Evolutionary conservation across 2,329 filamentous ascomycete genomes (phyloP).

Genomic region (Ambrosiella cleistominuta): DNA sequence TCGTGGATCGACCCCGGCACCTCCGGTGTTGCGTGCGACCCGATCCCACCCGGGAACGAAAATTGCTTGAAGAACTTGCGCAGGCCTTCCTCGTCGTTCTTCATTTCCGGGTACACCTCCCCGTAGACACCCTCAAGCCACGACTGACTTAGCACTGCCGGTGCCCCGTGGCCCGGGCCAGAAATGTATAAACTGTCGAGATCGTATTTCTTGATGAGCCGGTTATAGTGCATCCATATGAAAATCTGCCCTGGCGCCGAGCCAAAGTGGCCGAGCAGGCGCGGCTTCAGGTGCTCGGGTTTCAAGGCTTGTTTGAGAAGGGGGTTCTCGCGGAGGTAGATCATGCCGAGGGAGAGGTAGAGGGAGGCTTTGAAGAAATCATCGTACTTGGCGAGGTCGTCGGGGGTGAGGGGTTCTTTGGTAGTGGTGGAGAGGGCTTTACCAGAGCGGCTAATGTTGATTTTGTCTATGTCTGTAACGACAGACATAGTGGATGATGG

Average conservation of each 20-base stretch:
- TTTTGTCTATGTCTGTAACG: constrained; percentile 18
- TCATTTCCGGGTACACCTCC: constrained; percentile 60
- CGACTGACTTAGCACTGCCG: constrained; percentile 56
- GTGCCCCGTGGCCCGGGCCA: constrained; percentile 62
- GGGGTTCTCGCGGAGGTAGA: constrained; percentile 59
- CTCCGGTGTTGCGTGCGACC: constrained; percentile 62
- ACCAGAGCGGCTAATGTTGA: constrained; percentile 42
- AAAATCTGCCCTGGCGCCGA: constrained; percentile 68
- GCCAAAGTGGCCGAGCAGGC: constrained; percentile 62
- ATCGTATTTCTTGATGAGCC: constrained; percentile 64
- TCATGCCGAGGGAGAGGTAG: constrained; percentile 64
- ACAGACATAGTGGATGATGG: not conserved
- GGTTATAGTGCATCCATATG: constrained; percentile 69
- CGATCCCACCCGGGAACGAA: constrained; percentile 64
- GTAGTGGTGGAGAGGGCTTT: constrained; percentile 46
- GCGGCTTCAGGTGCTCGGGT: constrained; percentile 53
- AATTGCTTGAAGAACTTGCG: constrained; percentile 68
- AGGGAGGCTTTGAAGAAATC: constrained; percentile 59
- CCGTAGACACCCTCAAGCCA: constrained; percentile 65
- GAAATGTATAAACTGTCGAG: constrained; percentile 53
- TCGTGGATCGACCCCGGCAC: constrained; percentile 63
- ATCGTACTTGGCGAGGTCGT: constrained; percentile 51
- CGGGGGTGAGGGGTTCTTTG: constrained; percentile 41
- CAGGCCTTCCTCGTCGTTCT: constrained; percentile 50
- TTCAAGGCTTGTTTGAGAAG: constrained; percentile 52